Evolutionary conservation across 331 rosid species (phyloP), one percentile per base, ranked within the genome.

Genomic region (Stylosanthes scabra): DNA sequence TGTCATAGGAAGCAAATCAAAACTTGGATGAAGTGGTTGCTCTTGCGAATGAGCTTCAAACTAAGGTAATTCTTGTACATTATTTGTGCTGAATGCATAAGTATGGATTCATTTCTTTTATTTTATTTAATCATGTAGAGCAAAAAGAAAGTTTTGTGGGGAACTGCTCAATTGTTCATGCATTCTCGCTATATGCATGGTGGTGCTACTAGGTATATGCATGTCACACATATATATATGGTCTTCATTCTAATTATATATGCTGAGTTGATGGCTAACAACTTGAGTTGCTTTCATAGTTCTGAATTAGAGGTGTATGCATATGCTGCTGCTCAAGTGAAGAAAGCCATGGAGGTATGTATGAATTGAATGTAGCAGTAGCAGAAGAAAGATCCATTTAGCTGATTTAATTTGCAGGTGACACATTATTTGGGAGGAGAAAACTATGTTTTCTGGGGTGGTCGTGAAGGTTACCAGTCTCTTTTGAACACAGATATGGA

Each of bases 171-270:
- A 80, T 81, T 91, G 62, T 95, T 91, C 74, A n/a, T 88, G 91
- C 99, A 95, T 86, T 97, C 97, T 75, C 92, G 97, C 40, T 91
- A 90, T 81, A 95, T 95, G 99, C 97, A 91, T 63, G 99, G 97
- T 72, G 99, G 76, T 75, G 97, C 96, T 68, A 95, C 99, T 8
- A 88, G 97, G 99, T 95, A 91, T 45, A n/a, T n/a, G n/a, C n/a
- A n/a, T n/a, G n/a, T n/a, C n/a, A n/a, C n/a, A n/a, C n/a, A n/a
- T n/a, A n/a, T n/a, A 14, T 12, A 40, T 31, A 54, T 16, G 13
- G 42, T 58, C 60, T 46, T 66, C 49, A 9, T 66, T 66, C 47
- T 8, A 64, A 25, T 45, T 31, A 31, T 31, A 31, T 31, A 31
- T 31, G 4, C 37, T 34, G 74, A 58, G 45, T 45, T 80, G 14